phyloP scores from a whole-genome alignment of 2,329 filamentous ascomycete genomes.

The Paecilomyces sp. region DNA sequence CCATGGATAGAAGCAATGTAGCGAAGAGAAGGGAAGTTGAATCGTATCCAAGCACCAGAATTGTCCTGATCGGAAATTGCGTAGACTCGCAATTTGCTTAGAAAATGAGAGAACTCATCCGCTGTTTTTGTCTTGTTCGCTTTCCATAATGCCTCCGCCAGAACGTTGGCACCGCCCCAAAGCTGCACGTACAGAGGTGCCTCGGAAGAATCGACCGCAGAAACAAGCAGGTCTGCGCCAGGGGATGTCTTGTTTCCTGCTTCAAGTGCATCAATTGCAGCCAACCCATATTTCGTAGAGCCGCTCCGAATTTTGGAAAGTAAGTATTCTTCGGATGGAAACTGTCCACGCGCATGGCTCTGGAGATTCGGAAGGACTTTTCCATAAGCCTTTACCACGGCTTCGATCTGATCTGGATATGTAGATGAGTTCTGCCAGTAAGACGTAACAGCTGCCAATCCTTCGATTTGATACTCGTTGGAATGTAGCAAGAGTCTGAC shows the following conservation, averaged over 20 bases:
- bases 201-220: conserved; percentile 18
- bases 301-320: not conserved
- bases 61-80: conserved; percentile 56
- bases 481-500: conserved; percentile 40
- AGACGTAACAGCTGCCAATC: conserved; percentile 41
- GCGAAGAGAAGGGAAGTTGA: conserved; percentile 47
- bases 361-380: conserved; percentile 15
- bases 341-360: not conserved
- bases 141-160: conserved; percentile 43
- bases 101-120: conserved; percentile 28
- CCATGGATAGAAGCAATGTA: conserved; percentile 52
- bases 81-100: conserved; percentile 44
- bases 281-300: conserved; percentile 29
- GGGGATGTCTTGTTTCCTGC: not conserved
- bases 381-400: conserved; percentile 39
- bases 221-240: not conserved
- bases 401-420: conserved; percentile 37
- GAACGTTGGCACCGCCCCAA: conserved; percentile 49
- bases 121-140: conserved; percentile 6
- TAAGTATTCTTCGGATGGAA: not conserved
- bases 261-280: not conserved
- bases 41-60: conserved; percentile 49
- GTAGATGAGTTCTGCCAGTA: conserved; percentile 39
- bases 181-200: conserved; percentile 46
- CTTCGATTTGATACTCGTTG: conserved; percentile 42